Evolutionary conservation across 2,329 filamentous ascomycete species (phyloP).

Genomic region (Fusarium sp.): DNA sequence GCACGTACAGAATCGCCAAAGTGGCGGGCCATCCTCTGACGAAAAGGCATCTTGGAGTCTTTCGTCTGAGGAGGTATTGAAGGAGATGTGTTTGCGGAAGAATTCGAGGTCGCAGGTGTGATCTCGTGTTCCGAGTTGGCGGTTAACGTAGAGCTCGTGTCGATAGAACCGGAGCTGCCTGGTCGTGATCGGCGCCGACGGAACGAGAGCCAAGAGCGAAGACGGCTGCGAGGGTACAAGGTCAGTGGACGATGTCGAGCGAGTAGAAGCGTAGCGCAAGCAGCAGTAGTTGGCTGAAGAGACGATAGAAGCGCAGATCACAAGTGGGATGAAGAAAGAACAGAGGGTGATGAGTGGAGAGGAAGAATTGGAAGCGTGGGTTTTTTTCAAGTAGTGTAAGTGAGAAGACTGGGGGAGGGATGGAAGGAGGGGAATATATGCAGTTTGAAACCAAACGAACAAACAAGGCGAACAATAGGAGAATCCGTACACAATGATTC

Average conservation of each 20-base stretch:
- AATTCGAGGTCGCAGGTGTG: slow-evolving; percentile 26
- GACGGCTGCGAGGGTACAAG: slow-evolving; percentile 29
- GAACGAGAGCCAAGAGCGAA: slow-evolving; percentile 38
- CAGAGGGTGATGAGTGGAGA: not conserved
- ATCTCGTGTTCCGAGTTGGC: slow-evolving; percentile 36
- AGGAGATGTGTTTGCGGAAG: slow-evolving; percentile 22
- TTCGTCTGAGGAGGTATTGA: slow-evolving; percentile 27
- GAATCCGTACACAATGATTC: slow-evolving; percentile 19
- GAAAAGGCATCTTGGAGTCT: slow-evolving; percentile 49
- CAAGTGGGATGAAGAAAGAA: slow-evolving; percentile 1
- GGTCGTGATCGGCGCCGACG: slow-evolving; percentile 36
- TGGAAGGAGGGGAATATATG: not conserved
- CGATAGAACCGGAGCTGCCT: slow-evolving; percentile 37
- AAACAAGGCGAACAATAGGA: slow-evolving; percentile 3
- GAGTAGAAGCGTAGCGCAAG: not conserved
- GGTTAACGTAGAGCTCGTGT: slow-evolving; percentile 32
- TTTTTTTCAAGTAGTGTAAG: slow-evolving; percentile 27
- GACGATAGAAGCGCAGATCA: not conserved
- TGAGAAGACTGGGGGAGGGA: slow-evolving; percentile 10
- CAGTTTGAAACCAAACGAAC: slow-evolving; percentile 6
- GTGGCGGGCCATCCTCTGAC: slow-evolving; percentile 56
- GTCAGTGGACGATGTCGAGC: slow-evolving; percentile 28
- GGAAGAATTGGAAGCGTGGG: not conserved
- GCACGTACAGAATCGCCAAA: slow-evolving; percentile 57
- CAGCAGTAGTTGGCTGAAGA: not conserved